phyloP scores from a whole-genome alignment of 768 basidiomycete species.

The Pleurotus ostreatus region DNA sequence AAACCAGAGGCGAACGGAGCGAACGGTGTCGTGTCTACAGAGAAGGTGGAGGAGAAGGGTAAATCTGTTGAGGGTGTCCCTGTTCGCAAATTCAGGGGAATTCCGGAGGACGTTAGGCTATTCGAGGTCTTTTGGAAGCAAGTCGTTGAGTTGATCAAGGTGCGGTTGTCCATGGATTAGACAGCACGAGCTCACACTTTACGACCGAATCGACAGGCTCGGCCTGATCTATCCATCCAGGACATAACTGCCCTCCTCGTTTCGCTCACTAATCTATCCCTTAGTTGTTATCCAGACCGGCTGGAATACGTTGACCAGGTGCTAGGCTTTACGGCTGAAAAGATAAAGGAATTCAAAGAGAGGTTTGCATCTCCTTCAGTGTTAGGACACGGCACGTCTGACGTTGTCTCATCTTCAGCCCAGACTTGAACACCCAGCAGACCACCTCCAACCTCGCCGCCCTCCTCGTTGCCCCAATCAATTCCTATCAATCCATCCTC shows the following conservation, averaged over 20 bases:
- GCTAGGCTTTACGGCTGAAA: conserved; percentile 81
- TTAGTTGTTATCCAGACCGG: conserved; percentile 96
- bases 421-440: conserved; percentile 84
- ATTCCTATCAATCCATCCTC: conserved; percentile 93
- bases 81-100: conserved; percentile 86
- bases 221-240: conserved; percentile 95
- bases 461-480: conserved; percentile 90
- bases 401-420: conserved; percentile 35
- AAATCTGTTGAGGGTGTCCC: conserved; percentile 56
- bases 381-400: background rate
- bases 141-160: conserved; percentile 96
- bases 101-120: conserved; percentile 90
- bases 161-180: conserved; percentile 25
- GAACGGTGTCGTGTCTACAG: conserved; percentile 18
- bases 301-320: conserved; percentile 98
- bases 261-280: conserved; percentile 89
- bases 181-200: conserved; percentile 4
- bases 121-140: conserved; percentile 99
- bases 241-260: conserved; percentile 96
- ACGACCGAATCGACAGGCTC: conserved; percentile 52
- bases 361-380: conserved; percentile 41
- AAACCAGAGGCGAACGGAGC: conserved; percentile 16
- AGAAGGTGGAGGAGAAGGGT: conserved; percentile 38
- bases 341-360: conserved; percentile 79
- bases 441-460: conserved; percentile 90